Evolutionary conservation across 495 filamentous ascomycete species (phyloP).

Genomic region (Neurospora intermedia): DNA sequence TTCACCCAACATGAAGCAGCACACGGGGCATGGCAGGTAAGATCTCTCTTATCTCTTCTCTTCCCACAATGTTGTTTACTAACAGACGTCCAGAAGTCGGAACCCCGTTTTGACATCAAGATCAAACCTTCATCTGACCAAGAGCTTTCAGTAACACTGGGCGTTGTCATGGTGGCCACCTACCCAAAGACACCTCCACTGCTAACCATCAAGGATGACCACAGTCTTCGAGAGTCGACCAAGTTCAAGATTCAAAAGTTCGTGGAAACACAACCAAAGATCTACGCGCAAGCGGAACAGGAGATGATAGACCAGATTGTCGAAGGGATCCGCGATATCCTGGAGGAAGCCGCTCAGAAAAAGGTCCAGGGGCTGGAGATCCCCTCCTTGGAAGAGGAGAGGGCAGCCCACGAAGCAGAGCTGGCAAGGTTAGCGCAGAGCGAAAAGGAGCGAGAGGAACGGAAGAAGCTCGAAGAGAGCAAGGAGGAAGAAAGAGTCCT

Average conservation of each 20-base stretch:
- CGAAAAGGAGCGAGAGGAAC: constrained; percentile 37
- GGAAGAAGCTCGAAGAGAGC: constrained; percentile 43
- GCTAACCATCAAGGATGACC: constrained; percentile 55
- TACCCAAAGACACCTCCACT: constrained; percentile 84
- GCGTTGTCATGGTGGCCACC: constrained; percentile 72
- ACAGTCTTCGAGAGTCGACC: constrained; percentile 50
- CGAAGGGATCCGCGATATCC: constrained; percentile 68
- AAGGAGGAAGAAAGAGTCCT: constrained; percentile 68
- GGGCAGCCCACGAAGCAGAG: constrained; percentile 52
- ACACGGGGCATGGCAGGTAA: constrained; percentile 78
- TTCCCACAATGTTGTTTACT: constrained; percentile 1
- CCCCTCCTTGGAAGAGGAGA: constrained; percentile 82
- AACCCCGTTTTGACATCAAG: constrained; percentile 69
- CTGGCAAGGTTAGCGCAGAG: constrained; percentile 38
- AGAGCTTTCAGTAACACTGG: constrained; percentile 50
- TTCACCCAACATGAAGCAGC: constrained; percentile 63
- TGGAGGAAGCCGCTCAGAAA: constrained; percentile 74
- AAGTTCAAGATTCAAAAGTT: constrained; percentile 59
- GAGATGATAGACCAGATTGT: constrained; percentile 89
- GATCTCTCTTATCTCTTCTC: constrained; percentile 1
- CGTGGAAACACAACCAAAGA: constrained; percentile 56
- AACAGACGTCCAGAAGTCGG: constrained; percentile 49
- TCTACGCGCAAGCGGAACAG: constrained; percentile 43
- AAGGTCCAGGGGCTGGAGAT: constrained; percentile 61
- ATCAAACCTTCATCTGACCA: constrained; percentile 62